A percentile compares a stretch with the other conserved stretches of the same genome.
phyloP scores from a whole-genome alignment of 192 early-diverging fungal species.

The Fimicolochytrium jonesii region DNA sequence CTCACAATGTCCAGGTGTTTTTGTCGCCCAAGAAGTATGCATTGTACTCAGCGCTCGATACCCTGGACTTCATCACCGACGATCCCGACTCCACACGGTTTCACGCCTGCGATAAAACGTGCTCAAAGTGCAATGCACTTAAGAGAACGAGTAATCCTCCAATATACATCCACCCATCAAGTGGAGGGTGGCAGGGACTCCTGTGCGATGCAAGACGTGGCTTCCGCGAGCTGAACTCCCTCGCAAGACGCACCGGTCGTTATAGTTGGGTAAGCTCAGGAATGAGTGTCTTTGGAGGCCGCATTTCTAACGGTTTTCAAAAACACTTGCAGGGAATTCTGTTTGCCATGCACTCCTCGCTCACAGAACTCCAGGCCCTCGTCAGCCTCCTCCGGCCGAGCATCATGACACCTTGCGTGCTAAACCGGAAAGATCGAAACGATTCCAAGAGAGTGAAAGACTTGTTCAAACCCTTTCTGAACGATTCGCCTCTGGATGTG shows the following conservation, averaged over 20 bases:
- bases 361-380: constrained; percentile 5
- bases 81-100: constrained; percentile 16
- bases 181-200: too few relatives aligned
- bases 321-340: too few relatives aligned
- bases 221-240: too few relatives aligned
- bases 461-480: not conserved
- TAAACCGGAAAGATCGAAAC: not conserved
- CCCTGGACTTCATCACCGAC: constrained; percentile 2
- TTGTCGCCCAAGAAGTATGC: not conserved
- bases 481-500: not conserved
- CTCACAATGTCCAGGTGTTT: not conserved
- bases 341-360: constrained; percentile 14
- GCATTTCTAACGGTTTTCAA: too few relatives aligned
- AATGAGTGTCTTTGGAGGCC: too few relatives aligned
- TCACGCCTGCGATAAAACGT: constrained; percentile 12
- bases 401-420: constrained; percentile 8
- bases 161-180: too few relatives aligned
- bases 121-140: too few relatives aligned
- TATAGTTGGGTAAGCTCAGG: too few relatives aligned
- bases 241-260: too few relatives aligned
- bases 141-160: too few relatives aligned
- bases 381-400: constrained; percentile 6
- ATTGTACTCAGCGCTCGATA: not conserved
- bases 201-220: too few relatives aligned
- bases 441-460: not conserved